A percentile compares a stretch with the other conserved stretches of the same genome.
Conservation (phyloP, 805 yeast genomes). For the Barnettozyma populi region DNA sequence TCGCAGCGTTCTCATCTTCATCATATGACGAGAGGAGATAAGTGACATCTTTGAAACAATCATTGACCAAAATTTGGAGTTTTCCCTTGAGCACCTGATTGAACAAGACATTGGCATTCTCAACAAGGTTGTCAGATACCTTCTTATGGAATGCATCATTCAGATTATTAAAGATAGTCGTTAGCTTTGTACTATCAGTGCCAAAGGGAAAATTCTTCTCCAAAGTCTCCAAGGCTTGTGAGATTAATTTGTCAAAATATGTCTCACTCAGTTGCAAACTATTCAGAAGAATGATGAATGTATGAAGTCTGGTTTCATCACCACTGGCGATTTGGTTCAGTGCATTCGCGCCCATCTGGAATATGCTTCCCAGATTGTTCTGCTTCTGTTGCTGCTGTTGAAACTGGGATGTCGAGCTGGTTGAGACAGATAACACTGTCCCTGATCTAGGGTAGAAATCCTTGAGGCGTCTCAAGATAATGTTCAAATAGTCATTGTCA, state of each 20-base stretch:
- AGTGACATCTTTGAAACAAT: slow-evolving; percentile 30
- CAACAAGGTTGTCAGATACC: slow-evolving; percentile 29
- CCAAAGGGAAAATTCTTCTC: slow-evolving; percentile 35
- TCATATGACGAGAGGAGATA: slow-evolving; percentile 25
- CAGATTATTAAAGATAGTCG: slow-evolving; percentile 22
- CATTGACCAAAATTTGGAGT: slow-evolving; percentile 37
- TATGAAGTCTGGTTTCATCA: slow-evolving; percentile 46
- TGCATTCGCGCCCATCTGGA: slow-evolving; percentile 40
- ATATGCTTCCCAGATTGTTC: slow-evolving; percentile 26
- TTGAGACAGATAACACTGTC: slow-evolving; percentile 23
- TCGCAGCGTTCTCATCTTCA: slow-evolving; percentile 30
- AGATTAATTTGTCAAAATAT: slow-evolving; percentile 42
- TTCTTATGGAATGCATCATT: slow-evolving; percentile 23
- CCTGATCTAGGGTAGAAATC: slow-evolving; percentile 38
- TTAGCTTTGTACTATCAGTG: slow-evolving; percentile 27
- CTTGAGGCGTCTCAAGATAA: slow-evolving; percentile 42
- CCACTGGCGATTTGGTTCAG: slow-evolving; percentile 34
- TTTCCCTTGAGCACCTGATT: slow-evolving; percentile 43
- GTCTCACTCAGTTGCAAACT: slow-evolving; percentile 59
- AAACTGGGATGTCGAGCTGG: slow-evolving; percentile 7
- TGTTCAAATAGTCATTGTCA: slow-evolving; percentile 58
- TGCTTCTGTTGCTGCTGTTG: slow-evolving; percentile 17
- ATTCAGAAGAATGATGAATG: slow-evolving; percentile 65
- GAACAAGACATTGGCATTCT: slow-evolving; percentile 38
- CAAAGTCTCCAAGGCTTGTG: slow-evolving; percentile 28